phyloP scores from a whole-genome alignment of 768 basidiomycete species.

The Suillus weaverae region DNA sequence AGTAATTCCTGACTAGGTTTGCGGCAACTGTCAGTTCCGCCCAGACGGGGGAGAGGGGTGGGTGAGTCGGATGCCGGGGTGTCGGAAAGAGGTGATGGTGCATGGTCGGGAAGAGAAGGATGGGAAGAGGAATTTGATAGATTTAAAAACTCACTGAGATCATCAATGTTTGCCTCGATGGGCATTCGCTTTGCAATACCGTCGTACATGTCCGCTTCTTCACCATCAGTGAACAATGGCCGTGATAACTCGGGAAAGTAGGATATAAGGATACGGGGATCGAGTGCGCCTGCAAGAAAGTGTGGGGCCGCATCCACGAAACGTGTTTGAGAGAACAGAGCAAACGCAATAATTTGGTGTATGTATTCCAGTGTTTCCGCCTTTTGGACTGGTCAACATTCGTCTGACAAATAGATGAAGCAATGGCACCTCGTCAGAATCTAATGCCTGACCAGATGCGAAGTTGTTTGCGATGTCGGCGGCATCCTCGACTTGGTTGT shows the following conservation, averaged over 20 bases:
- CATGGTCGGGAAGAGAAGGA: slow-evolving; percentile 20
- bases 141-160: slow-evolving; percentile 70
- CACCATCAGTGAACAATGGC: slow-evolving; percentile 51
- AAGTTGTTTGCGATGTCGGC: slow-evolving; percentile 58
- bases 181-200: slow-evolving; percentile 77
- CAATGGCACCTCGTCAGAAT: background rate
- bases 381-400: slow-evolving; percentile 29
- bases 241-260: slow-evolving; percentile 80
- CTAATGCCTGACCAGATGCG: slow-evolving; percentile 54
- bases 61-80: slow-evolving; percentile 31
- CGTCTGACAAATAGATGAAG: slow-evolving; percentile 12
- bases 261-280: slow-evolving; percentile 79
- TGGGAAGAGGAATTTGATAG: slow-evolving; percentile 22
- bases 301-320: slow-evolving; percentile 83
- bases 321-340: slow-evolving; percentile 73
- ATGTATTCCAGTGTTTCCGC: slow-evolving; percentile 73
- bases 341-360: slow-evolving; percentile 80
- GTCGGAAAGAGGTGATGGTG: slow-evolving; percentile 24
- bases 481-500: slow-evolving; percentile 65
- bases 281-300: slow-evolving; percentile 77
- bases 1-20: slow-evolving; percentile 92
- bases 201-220: slow-evolving; percentile 68
- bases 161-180: slow-evolving; percentile 67
- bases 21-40: slow-evolving; percentile 78
- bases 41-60: slow-evolving; percentile 37